Evolutionary conservation across 2,329 filamentous ascomycete species (phyloP), one percentile per base, ranked within the genome.

Genomic region (Achaetomium macrosporum): DNA sequence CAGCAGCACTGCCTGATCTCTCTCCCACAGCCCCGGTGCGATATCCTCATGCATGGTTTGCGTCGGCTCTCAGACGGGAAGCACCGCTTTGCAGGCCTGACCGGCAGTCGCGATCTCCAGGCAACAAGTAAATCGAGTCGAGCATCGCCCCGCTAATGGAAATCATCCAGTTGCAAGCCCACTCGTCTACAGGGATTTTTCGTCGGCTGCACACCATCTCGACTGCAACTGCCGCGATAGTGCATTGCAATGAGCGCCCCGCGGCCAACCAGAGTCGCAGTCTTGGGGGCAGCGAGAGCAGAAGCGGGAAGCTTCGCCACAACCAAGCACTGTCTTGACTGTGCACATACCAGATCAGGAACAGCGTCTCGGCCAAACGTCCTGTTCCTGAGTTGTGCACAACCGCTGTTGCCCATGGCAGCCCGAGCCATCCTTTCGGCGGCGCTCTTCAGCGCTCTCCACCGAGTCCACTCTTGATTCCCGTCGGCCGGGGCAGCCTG

Each of bases 251-350:
- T 42, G 58, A 33, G 41, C 3, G 19, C 41, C 20, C 51, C 53
- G 20, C 50, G 47, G 53, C 58, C 59, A 60, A 59, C 54, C 59
- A 59, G 42, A 51, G 25, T 16, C 36, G 51, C 56, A 55, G 53
- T 47, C 51, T 49, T 33, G 9, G 43, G 25, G 30, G 44, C 40
- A 44, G 39, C 44, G 19, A 47, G 30, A 30, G 37, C 39, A 33
- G n/a, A 47, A 43, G 43, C 48, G 50, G 51, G 48, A 46, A 51
- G 51, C 57, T 59, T 55, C 55, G 56, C 56, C 53, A 56, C 55
- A 52, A 19, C 43, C 47, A 25, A 33, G 30, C 55, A 49, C 50
- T 33, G 40, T 37, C 16, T 33, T 8, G 16, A n/a, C 43, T 47
- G 39, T 16, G 42, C 47, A 46, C 42, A 37, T 53, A 12, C 50